These are phyloP conservation scores for Trametes pubescens DNA, from an alignment of 1,284 basidiomycete species.

Conservation along the genomic window DNA sequence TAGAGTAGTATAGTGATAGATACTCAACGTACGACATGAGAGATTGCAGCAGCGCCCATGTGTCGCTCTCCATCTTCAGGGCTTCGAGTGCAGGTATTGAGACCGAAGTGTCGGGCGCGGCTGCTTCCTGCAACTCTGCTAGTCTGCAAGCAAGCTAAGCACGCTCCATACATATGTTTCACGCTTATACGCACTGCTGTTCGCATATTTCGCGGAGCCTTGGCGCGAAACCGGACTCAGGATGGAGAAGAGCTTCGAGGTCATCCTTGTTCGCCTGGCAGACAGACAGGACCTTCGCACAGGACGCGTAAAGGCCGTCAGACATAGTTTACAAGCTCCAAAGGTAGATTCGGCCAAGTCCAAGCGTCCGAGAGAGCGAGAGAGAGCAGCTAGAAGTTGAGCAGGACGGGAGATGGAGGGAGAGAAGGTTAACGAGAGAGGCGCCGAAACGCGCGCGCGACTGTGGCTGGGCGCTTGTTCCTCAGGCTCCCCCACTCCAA, in stretches of 20 bases:
- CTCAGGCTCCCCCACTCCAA: background rate
- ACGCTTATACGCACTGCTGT: conserved; percentile 58
- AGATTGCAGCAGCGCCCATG: conserved; percentile 82
- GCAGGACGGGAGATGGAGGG: background rate
- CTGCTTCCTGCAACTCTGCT: conserved; percentile 55
- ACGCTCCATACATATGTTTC: conserved; percentile 2
- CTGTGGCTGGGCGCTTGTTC: conserved; percentile 6
- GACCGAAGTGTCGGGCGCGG: conserved; percentile 45
- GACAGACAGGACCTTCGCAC: conserved; percentile 68
- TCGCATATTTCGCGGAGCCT: conserved; percentile 68
- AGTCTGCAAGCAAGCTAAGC: conserved; percentile 47
- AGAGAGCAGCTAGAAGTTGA: background rate
- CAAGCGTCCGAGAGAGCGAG: background rate
- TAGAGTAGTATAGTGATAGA: background rate
- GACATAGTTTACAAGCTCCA: conserved; percentile 37
- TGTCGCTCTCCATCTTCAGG: conserved; percentile 78
- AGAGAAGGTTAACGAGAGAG: background rate
- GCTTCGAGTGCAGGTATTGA: conserved; percentile 63
- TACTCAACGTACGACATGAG: conserved; percentile 65
- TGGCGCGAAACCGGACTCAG: conserved; percentile 73
- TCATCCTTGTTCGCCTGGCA: conserved; percentile 68
- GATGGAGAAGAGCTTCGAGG: conserved; percentile 66
- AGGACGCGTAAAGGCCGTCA: conserved; percentile 59
- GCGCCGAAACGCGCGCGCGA: conserved; percentile 15
- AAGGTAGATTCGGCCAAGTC: background rate